Conservation (phyloP, 2,329 filamentous ascomycete genomes). For the Fusarium oligoseptatum region DNA sequence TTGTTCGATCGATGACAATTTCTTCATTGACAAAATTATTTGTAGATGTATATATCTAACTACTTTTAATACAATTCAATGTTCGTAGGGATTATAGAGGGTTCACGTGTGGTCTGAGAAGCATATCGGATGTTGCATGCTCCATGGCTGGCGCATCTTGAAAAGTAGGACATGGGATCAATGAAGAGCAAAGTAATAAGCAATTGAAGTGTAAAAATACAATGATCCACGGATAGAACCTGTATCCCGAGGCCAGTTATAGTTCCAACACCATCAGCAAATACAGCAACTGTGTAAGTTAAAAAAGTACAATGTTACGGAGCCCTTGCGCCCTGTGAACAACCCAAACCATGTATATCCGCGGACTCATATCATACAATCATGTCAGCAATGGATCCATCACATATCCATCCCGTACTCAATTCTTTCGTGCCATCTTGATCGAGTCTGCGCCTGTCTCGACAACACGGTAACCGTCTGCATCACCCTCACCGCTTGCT, state of each 20-base stretch:
- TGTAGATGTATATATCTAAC: too few species aligned
- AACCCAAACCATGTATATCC: background rate
- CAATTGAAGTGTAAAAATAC: background rate
- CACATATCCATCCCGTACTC: background rate
- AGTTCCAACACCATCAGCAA: slow-evolving; percentile 14
- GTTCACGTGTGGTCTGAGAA: background rate
- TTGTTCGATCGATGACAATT: background rate
- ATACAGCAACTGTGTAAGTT: background rate
- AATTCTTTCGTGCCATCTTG: slow-evolving; percentile 51
- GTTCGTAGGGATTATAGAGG: rapidly evolving
- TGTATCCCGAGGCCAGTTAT: background rate
- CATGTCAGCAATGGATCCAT: background rate
- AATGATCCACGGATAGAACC: background rate
- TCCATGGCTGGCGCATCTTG: background rate
- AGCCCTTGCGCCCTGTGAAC: background rate
- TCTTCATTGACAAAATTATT: background rate
- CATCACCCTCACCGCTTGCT: slow-evolving; percentile 81
- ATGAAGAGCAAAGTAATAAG: background rate
- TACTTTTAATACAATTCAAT: too few species aligned
- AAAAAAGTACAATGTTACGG: background rate
- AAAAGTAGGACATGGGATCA: background rate
- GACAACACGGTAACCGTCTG: slow-evolving; percentile 80
- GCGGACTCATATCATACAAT: background rate
- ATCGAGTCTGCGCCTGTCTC: slow-evolving; percentile 77
- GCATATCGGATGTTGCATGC: background rate